Evolutionary conservation across 352 stramenopile genomes (phyloP).

Genomic region (Phytophthora ohioensis): DNA sequence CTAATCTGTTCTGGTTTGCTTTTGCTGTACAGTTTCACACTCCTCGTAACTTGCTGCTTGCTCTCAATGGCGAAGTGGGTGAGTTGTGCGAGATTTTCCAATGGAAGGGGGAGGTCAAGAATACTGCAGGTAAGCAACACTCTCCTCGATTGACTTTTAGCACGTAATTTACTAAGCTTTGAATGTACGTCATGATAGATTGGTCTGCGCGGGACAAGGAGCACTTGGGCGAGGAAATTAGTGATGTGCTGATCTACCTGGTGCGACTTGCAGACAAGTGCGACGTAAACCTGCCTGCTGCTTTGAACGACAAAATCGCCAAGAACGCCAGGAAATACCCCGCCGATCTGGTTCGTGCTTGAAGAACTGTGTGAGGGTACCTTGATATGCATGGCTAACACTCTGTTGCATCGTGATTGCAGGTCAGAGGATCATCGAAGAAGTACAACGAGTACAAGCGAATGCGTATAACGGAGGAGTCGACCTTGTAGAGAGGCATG

Average conservation of each 20-base stretch:
- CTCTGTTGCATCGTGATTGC: neutral
- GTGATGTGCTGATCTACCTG: constrained; percentile 97
- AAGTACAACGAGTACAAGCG: constrained; percentile 89
- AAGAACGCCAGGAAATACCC: constrained; percentile 92
- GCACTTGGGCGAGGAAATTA: constrained; percentile 96
- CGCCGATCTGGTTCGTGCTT: constrained; percentile 44
- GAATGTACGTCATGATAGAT: constrained; percentile 41
- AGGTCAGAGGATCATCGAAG: constrained; percentile 76
- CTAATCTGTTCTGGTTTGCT: constrained; percentile 2
- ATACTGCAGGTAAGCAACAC: constrained; percentile 52
- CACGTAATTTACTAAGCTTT: constrained; percentile 9
- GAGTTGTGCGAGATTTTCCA: constrained; percentile 96
- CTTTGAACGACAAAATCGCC: constrained; percentile 93
- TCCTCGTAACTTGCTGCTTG: constrained; percentile 94
- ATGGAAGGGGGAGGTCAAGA: constrained; percentile 92
- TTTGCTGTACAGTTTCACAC: constrained; percentile 59
- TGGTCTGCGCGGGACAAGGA: constrained; percentile 85
- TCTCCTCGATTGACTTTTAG: neutral
- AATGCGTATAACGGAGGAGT: constrained; percentile 56
- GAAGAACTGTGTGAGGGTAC: neutral
- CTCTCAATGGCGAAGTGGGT: constrained; percentile 95
- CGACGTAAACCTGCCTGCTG: constrained; percentile 88
- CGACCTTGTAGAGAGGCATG: constrained; percentile 43
- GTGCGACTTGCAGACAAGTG: constrained; percentile 95
- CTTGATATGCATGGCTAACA: constrained; percentile 5